Evolutionary conservation across 306 rosid species (phyloP), one percentile per base, ranked within the genome.

Genomic region (Adenanthera pavonina): DNA sequence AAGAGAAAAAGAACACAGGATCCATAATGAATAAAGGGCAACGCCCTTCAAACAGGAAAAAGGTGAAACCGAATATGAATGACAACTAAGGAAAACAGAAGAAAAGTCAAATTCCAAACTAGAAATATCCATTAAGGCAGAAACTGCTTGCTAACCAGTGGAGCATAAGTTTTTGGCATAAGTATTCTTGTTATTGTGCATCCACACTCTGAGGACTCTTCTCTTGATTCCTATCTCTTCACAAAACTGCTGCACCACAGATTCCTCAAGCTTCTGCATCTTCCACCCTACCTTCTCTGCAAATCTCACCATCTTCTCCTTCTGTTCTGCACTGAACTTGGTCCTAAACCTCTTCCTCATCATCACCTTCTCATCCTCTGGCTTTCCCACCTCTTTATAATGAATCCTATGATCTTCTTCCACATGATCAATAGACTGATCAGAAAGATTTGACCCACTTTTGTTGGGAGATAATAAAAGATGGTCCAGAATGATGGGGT

Each of bases 141-240:
- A 77, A 54, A 54, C 19, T 72, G 77, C 19, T 69, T 74, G 54
- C 60, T 71, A 86, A 73, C 53, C 16, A 51, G n/a, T 13, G 34
- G 83, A 66, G 59, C 56, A 46, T 40, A 69, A 33, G 52, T 67
- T 78, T 57, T 83, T 85, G 53, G 82, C 84, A 82, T 78, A 86
- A 30, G 79, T 81, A 78, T 86, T 86, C 84, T 88, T 90, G 81
- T 90, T 90, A 79, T 90, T 90, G 72, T 90, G 94, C 88, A 90
- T 87, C 94, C 94, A 90, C 38, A 90, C 92, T 84, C 85, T 90
- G 71, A 90, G 89, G 16, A 90, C 90, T 56, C 87, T 84, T 51
- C 91, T 86, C 71, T 84, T 85, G 76, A 90, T 86, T 78, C 94
- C 91, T 76, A 84, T 67, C 85, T 88, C 92, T 62, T 85, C 76